Conservation (phyloP, 768 basidiomycete species). For the Cystofilobasidium macerans region DNA sequence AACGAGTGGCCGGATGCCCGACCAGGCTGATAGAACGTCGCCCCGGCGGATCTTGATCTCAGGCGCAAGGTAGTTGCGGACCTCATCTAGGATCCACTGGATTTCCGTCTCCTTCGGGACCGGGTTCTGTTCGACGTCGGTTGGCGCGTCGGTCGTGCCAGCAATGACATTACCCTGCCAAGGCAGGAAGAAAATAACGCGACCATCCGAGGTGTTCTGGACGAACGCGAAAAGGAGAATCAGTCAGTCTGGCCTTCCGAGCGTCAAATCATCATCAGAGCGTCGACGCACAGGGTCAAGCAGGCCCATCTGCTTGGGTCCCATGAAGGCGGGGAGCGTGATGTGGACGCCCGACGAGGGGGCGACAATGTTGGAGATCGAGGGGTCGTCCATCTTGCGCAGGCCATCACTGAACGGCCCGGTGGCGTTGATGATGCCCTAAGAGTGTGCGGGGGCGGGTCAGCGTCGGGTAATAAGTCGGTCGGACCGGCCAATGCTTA, state of each 20-base stretch:
- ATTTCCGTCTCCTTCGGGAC: slow-evolving; percentile 85
- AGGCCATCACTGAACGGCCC: slow-evolving; percentile 85
- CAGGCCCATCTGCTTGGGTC: slow-evolving; percentile 81
- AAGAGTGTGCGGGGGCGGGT: neutral
- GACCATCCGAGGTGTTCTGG: slow-evolving; percentile 69
- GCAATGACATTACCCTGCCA: slow-evolving; percentile 98
- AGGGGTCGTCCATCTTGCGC: slow-evolving; percentile 57
- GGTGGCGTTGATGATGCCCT: slow-evolving; percentile 93
- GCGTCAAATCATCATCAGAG: too few species aligned
- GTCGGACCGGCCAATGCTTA: slow-evolving; percentile 35
- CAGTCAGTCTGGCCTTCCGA: too few species aligned
- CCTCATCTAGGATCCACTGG: slow-evolving; percentile 86
- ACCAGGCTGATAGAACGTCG: slow-evolving; percentile 93
- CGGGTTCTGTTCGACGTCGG: slow-evolving; percentile 60
- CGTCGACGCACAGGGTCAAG: slow-evolving; percentile 72
- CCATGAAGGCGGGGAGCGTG: slow-evolving; percentile 89
- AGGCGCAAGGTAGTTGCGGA: slow-evolving; percentile 66
- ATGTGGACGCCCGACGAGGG: slow-evolving; percentile 90
- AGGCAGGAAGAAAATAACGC: slow-evolving; percentile 97
- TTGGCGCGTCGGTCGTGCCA: slow-evolving; percentile 78
- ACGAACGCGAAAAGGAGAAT: neutral
- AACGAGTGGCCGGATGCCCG: slow-evolving; percentile 80
- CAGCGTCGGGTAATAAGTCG: neutral
- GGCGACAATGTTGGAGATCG: slow-evolving; percentile 66
- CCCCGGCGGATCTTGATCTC: slow-evolving; percentile 90